Percentiles rank a stretch among this genome's conserved stretches.
These are phyloP conservation scores for Cicer bijugum DNA, from an alignment of 306 rosid species.

Conservation along the genomic window DNA sequence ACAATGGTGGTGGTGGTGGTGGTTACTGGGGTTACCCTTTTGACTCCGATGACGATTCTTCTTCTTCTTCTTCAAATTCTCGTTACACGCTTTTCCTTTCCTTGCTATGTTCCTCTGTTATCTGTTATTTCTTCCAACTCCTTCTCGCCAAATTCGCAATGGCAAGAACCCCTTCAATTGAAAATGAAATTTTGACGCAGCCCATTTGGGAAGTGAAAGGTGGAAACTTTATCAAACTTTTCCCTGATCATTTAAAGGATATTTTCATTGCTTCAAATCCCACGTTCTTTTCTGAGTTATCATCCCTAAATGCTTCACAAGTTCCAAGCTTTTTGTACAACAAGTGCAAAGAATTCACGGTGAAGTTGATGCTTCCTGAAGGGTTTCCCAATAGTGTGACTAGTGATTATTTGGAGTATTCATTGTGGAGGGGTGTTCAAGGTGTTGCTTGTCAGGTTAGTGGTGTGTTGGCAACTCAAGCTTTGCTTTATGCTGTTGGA, in stretches of 20 bases:
- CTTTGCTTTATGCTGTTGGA: slow-evolving; percentile 92
- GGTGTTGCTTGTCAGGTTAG: slow-evolving; percentile 90
- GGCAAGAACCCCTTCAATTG: slow-evolving; percentile 47
- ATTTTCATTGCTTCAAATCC: slow-evolving; percentile 50
- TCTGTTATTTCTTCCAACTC: slow-evolving; percentile 61
- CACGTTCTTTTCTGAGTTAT: slow-evolving; percentile 37
- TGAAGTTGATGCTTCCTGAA: slow-evolving; percentile 85
- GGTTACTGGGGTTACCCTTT: slow-evolving; percentile 59
- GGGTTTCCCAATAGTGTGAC: slow-evolving; percentile 87
- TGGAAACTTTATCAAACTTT: slow-evolving; percentile 69
- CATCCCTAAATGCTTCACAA: slow-evolving; percentile 36
- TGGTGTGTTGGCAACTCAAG: slow-evolving; percentile 90
- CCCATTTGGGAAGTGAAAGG: slow-evolving; percentile 74
- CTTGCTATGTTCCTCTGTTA: slow-evolving; percentile 47
- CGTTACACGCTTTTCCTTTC: slow-evolving; percentile 49
- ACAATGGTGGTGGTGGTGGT: slow-evolving; percentile 1
- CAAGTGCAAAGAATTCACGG: slow-evolving; percentile 55
- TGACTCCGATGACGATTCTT: slow-evolving; percentile 46
- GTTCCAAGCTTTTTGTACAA: slow-evolving; percentile 47
- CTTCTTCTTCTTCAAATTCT: slow-evolving; percentile 48
- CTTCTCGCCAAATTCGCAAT: slow-evolving; percentile 61
- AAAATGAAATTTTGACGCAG: slow-evolving; percentile 27
- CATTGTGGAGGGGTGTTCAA: slow-evolving; percentile 92
- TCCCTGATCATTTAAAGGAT: slow-evolving; percentile 59
- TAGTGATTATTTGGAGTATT: slow-evolving; percentile 81